Evolutionary conservation across 352 stramenopile species (phyloP), one percentile per base, ranked within the genome.

Genomic region (Blastocystis sp.): DNA sequence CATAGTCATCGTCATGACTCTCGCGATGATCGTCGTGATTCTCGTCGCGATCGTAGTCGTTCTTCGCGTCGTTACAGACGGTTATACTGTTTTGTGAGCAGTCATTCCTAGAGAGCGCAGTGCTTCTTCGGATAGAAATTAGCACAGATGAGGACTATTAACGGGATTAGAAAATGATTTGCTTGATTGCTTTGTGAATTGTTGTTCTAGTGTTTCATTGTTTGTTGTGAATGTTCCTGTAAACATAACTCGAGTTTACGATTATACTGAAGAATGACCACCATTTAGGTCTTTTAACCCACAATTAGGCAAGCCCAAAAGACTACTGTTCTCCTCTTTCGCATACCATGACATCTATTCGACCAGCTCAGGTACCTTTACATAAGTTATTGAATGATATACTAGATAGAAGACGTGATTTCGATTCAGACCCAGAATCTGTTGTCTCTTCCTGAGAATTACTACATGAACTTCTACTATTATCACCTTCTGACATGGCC

Each of bases 381-480:
- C 19, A 0, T 54, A 5, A 5, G 30, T 6, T 35, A 7, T 35
- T 9, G 53, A 11, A 56, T 33, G 54, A 22, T 0, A n/a, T 66
- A 78, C 87, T 81, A 96, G 94, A 93, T 94, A 51, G 91, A 95
- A 75, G 97, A 99, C 93, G 92, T 99, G 66, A 90, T 99, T 40
- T 94, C 98, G 91, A 98, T 99, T 93, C 97, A 99, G 92, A 98
- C 96, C 70, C 96, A 96, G 73, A 99, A 99, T 92, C 92, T 99
- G 44, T 98, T 96, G 95, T 99, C 97, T 93, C 93, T 99, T 66
- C 97, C 97, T 1, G 97, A 99, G 91, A 99, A 99, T 92, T 99
- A 99, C 92, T 95, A 98, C 64, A 97, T 98, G 94, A 98, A 99
- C 91, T 99, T 99, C 92, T 99, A 99, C 92, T 98, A 98, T 90